Conservation (phyloP, 345 rosid genomes). For the Eucalyptus globulus region DNA sequence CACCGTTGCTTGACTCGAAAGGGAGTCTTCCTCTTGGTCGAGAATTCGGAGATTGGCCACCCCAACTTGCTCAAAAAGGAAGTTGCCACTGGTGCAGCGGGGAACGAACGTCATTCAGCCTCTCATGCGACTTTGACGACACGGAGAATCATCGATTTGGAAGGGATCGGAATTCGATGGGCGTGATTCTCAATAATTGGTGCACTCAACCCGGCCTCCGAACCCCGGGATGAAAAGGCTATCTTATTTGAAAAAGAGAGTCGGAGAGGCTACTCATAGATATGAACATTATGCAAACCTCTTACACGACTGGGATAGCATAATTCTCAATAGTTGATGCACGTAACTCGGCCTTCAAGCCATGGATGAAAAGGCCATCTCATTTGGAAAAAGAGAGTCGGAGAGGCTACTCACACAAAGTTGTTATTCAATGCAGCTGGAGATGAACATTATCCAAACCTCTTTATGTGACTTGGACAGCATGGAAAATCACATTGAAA, state of each 20-base stretch:
- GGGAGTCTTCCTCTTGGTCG: not conserved
- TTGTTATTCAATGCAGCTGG: too few relatives aligned
- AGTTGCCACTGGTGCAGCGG: not conserved
- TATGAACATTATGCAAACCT: too few relatives aligned
- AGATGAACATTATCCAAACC: too few relatives aligned
- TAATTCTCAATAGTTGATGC: not conserved
- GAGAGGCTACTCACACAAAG: not conserved
- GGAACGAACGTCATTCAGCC: not conserved
- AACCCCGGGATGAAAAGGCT: not conserved
- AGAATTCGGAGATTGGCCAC: not conserved
- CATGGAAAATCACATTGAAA: too few relatives aligned
- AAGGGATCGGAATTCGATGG: not conserved
- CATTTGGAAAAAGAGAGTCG: not conserved
- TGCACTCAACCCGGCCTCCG: not conserved
- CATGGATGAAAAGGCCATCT: not conserved
- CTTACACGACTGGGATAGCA: fast-evolving
- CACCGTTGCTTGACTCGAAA: not conserved
- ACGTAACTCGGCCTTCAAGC: not conserved
- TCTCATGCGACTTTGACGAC: not conserved
- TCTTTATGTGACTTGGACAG: too few relatives aligned
- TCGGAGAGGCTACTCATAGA: not conserved
- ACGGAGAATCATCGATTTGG: not conserved
- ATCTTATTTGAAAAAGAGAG: not conserved
- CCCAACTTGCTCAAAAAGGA: not conserved
- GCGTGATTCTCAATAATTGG: not conserved